Base-by-base conservation (phyloP, 208 protist genomes). In the Balamuthia mandrillaris region DNA sequence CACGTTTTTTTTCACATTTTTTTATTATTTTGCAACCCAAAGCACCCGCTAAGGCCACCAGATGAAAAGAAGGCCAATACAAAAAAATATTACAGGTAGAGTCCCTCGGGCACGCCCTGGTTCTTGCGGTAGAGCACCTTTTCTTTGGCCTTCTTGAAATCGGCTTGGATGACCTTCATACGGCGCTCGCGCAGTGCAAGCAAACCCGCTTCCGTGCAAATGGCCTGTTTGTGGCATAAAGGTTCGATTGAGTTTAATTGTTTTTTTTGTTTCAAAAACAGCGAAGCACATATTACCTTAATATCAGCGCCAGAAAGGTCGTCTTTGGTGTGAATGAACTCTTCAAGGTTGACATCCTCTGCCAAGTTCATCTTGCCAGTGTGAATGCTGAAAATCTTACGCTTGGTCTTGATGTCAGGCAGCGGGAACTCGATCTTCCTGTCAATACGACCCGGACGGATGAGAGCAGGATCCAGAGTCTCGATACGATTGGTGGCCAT, bases 351-450 rank as follows among this genome's bases (percentile, higher is more conserved):
- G 5, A 99, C 98, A 90, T 99, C 98, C n/a, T 96, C 93, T 12
- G 95, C 94, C 2, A 99, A 91, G 52, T 93, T 99, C 99, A 99
- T 99, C 78, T 96, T 98, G 68, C 92, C 93, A 1, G 98, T 99
- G 92, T 99, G 99, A 84, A 99, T 99, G 52, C 99, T 92, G 90
- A 99, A 99, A 85, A 99, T 99, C 87, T 96, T 96, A 65, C 95
- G 95, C 87, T 99, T 99, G 16, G 98, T 99, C 84, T 98, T 98
- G 41, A 98, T 95, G 85, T 99, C 98, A 4, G 99, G 99, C 47
- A 99, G 95, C 14, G 98, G 98, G 89, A 99, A 99, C 88, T 99
- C 98, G 83, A 99, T 99, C 91, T 99, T 99, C 58, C 99, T 91
- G 88, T 99, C 99, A 86, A 99, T 99, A 87, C 99, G 96, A 44